A percentile compares a stretch with the other conserved stretches of the same genome.
These are phyloP conservation scores for Yamadazyma aaseri DNA, from an alignment of 1,139 yeast genomes.

Conservation along the genomic window DNA sequence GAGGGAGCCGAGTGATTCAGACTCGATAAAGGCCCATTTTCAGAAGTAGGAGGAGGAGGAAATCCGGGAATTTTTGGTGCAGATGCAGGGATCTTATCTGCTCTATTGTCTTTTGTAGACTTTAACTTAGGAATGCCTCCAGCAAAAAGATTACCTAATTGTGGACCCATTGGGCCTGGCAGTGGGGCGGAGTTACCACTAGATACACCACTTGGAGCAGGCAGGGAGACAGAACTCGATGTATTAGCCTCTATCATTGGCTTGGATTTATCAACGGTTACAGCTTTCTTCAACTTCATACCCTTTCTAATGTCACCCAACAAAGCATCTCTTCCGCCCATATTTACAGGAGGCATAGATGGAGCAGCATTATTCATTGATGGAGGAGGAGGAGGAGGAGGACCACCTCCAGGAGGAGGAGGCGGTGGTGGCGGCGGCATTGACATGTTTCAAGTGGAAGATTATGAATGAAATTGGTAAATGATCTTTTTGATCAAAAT, in stretches of 20 bases:
- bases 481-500: too few relatives aligned
- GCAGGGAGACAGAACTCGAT: slow-evolving; percentile 8
- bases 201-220: slow-evolving; percentile 9
- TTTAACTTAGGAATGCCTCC: slow-evolving; percentile 83
- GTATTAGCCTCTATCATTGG: slow-evolving; percentile 39
- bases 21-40: slow-evolving; percentile 8
- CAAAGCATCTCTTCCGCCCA: slow-evolving; percentile 70
- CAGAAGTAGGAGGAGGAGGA: slow-evolving; percentile 15
- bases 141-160: slow-evolving; percentile 77
- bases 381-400: slow-evolving; percentile 49
- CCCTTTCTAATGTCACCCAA: slow-evolving; percentile 89
- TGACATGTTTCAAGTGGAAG: not conserved
- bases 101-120: slow-evolving; percentile 48
- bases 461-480: too few relatives aligned
- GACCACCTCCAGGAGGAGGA: slow-evolving; percentile 17
- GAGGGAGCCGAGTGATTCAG: slow-evolving; percentile 17
- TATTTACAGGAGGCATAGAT: slow-evolving; percentile 32
- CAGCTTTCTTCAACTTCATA: slow-evolving; percentile 66
- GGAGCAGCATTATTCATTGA: slow-evolving; percentile 20
- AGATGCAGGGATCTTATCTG: slow-evolving; percentile 40
- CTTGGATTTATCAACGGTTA: slow-evolving; percentile 45
- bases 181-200: slow-evolving; percentile 17
- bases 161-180: slow-evolving; percentile 41
- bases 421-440: slow-evolving; percentile 18
- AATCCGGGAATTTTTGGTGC: slow-evolving; percentile 35